Evolutionary conservation across 306 rosid genomes (phyloP).

Genomic region (Sindora glabra): DNA sequence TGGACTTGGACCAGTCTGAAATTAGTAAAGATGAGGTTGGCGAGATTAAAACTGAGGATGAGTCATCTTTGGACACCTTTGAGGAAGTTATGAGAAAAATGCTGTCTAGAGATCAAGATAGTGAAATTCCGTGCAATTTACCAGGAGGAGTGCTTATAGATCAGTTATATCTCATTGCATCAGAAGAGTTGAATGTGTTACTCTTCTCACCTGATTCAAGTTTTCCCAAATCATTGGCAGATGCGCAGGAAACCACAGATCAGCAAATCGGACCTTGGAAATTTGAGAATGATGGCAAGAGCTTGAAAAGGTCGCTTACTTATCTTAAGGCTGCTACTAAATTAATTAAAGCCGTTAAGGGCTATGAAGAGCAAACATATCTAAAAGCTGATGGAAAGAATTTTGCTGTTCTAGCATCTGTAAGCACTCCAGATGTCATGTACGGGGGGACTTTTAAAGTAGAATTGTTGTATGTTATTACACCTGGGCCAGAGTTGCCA

Average conservation of each 20-base stretch:
- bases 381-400: conserved; percentile 75
- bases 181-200: conserved; percentile 55
- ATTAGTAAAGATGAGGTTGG: conserved; percentile 23
- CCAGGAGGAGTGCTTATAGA: conserved; percentile 85
- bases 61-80: conserved; percentile 35
- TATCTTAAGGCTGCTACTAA: conserved; percentile 72
- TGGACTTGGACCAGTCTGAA: conserved; percentile 53
- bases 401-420: conserved; percentile 57
- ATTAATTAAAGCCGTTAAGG: conserved; percentile 71
- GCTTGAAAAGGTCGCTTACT: conserved; percentile 53
- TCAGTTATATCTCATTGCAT: conserved; percentile 56
- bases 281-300: conserved; percentile 41
- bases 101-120: conserved; percentile 54
- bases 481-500: conserved; percentile 84
- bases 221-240: conserved; percentile 54
- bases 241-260: conserved; percentile 63
- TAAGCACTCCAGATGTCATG: conserved; percentile 82
- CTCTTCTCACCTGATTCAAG: conserved; percentile 58
- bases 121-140: conserved; percentile 62
- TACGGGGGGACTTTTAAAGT: conserved; percentile 70
- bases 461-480: conserved; percentile 68
- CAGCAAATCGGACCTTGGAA: conserved; percentile 61
- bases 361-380: conserved; percentile 72
- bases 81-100: conserved; percentile 54
- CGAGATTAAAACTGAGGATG: conserved; percentile 52